Percentiles rank a stretch among this genome's conserved stretches.
Conservation (phyloP, 805 yeast genomes). For the Pichia gijzeniarum region DNA sequence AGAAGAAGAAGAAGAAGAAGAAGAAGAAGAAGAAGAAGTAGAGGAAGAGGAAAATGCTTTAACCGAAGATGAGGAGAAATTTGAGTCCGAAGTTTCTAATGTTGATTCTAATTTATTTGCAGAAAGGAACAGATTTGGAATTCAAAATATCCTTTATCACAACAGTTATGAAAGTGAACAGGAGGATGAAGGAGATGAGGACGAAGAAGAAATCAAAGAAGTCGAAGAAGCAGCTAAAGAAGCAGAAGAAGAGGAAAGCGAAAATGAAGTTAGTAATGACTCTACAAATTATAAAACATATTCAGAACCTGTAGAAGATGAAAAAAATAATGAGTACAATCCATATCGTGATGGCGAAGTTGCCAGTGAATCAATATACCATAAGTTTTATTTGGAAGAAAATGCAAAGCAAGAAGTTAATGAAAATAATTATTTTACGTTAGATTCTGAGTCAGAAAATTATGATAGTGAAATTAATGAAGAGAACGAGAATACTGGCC, state of each 20-base stretch:
- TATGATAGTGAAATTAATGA: constrained; percentile 3
- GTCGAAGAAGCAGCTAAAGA: background rate
- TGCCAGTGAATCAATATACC: constrained; percentile 1
- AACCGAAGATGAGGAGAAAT: background rate
- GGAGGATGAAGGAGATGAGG: background rate
- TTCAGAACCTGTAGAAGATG: background rate
- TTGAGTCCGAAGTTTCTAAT: too few species aligned
- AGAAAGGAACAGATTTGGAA: background rate
- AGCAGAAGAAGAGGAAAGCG: background rate
- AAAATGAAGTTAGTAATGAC: background rate
- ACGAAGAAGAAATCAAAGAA: background rate
- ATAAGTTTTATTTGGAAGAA: constrained; percentile 5
- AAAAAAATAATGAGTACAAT: too few species aligned
- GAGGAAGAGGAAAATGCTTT: background rate
- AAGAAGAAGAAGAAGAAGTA: background rate
- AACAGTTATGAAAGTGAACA: constrained; percentile 3
- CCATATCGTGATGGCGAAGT: background rate
- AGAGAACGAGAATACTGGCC: constrained; percentile 5
- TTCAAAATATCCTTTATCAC: background rate
- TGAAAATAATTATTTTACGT: background rate
- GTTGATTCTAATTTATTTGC: background rate
- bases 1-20: background rate
- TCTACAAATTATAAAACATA: background rate
- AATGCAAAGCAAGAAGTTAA: background rate
- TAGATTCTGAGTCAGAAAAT: constrained; percentile 8